These are phyloP conservation scores for Trichoderma hamatum DNA, from an alignment of 2,329 filamentous ascomycete genomes.

Conservation along the genomic window DNA sequence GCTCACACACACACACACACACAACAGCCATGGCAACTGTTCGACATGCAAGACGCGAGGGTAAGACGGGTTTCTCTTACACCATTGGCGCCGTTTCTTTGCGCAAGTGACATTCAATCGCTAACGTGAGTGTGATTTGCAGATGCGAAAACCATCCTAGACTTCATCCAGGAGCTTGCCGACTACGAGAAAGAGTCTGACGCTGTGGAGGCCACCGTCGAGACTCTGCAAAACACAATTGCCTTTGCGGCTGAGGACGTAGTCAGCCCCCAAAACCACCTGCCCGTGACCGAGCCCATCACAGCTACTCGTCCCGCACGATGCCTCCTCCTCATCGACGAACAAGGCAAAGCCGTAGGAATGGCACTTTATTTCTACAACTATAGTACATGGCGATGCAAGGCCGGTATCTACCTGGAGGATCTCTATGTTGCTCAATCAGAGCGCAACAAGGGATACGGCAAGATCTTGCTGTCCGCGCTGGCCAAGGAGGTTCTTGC, in stretches of 20 bases:
- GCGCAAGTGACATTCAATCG: background rate
- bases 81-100: background rate
- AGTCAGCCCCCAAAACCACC: conserved; percentile 43
- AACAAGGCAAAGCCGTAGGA: conserved; percentile 58
- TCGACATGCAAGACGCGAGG: conserved; percentile 26
- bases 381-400: conserved; percentile 91
- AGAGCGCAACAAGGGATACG: conserved; percentile 77
- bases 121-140: conserved; percentile 26
- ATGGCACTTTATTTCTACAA: conserved; percentile 96
- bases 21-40: conserved; percentile 20
- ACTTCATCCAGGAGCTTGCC: conserved; percentile 82
- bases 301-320: conserved; percentile 67
- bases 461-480: conserved; percentile 71
- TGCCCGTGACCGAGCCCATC: conserved; percentile 56
- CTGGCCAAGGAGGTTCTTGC: conserved; percentile 78
- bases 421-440: conserved; percentile 80
- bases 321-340: conserved; percentile 68
- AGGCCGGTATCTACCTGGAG: conserved; percentile 87
- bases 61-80: background rate
- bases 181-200: conserved; percentile 80
- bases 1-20: background rate
- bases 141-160: conserved; percentile 84
- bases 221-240: conserved; percentile 72
- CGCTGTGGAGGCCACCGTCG: conserved; percentile 76
- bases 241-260: conserved; percentile 68